Base-by-base conservation (phyloP, 2,329 filamentous ascomycete genomes). In the Ceratocystis albifundus region DNA sequence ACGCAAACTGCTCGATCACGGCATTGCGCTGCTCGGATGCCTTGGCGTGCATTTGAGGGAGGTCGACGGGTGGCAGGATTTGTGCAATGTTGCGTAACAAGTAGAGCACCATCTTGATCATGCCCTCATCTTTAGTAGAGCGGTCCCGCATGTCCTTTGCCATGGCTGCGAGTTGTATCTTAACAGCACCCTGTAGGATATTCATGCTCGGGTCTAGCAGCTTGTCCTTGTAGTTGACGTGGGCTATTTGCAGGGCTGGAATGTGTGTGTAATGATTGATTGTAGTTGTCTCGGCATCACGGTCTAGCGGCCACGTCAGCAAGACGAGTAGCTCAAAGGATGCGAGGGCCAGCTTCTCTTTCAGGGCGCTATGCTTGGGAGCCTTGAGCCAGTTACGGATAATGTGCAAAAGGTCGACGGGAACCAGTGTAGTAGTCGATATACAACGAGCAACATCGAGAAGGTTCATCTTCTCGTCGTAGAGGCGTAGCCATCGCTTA, bases 381-480 rank as follows among this genome's bases (percentile, higher is more conserved):
- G 84, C 86, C 69, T 89, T 87, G 65, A 87, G 83, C 89, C 90
- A 96, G 68, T 85, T 79, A 8, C 90, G 87, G 25, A 99, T 80
- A 70, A 99, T 97, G 66, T 93, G 90, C 66, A 97, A 79, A 66
- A 99, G 77, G 75, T 99, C 94, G 63, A 90, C 89, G 73, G 88
- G 88, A 66, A 97, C 84, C n/a, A 99, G 76, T 73, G 96, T 96
- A 57, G 91, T 88, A 75, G 97, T 91, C 72, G 90, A 87, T 70
- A 97, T 80, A 74, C 91, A 96, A 76, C 94, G 84, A 69, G 93
- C 92, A 68, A 99, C 94, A 74, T 99, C 94, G 80, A 96, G 88
- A 70, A 93, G 88, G 74, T 96, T 95, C 70, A 88, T 85, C 74
- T 95, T 95, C 74, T 96, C 89, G 75, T 96, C 92, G 80, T 94